Conservation (phyloP, 306 rosid genomes). For the Begonia fuchsioides region DNA sequence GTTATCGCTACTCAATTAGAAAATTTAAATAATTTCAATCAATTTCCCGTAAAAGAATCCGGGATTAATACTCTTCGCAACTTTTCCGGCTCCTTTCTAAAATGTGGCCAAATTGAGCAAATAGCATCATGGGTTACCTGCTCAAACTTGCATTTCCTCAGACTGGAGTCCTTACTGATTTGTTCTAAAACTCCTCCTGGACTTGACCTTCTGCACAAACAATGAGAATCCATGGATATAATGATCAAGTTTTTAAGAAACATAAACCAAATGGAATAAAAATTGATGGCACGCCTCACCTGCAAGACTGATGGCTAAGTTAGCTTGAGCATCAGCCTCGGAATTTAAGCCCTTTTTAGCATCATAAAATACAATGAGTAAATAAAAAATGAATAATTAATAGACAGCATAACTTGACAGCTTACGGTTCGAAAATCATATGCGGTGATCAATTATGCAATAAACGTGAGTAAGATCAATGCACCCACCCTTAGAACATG, state of each 20-base stretch:
- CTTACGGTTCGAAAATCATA: too few relatives aligned
- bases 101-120: too few relatives aligned
- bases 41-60: too few relatives aligned
- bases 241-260: not conserved
- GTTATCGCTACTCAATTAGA: too few relatives aligned
- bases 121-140: too few relatives aligned
- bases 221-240: slow-evolving; percentile 11
- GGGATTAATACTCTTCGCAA: too few relatives aligned
- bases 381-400: not conserved
- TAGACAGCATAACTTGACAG: too few relatives aligned
- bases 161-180: not conserved
- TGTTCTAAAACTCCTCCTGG: slow-evolving; percentile 29
- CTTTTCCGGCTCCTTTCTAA: too few relatives aligned
- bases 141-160: too few relatives aligned
- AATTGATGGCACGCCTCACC: slow-evolving; percentile 29
- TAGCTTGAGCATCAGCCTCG: slow-evolving; percentile 87
- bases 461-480: not conserved
- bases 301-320: slow-evolving; percentile 55
- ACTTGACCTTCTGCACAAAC: slow-evolving; percentile 56
- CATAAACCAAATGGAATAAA: slow-evolving; percentile 1
- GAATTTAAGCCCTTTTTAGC: slow-evolving; percentile 44
- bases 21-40: too few relatives aligned
- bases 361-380: slow-evolving; percentile 13
- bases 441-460: not conserved
- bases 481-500: slow-evolving; percentile 80